Percentiles rank a stretch among this genome's conserved stretches.
These are phyloP conservation scores for Linaria vulgaris DNA, from an alignment of 257 asterid genomes.

Conservation along the genomic window DNA sequence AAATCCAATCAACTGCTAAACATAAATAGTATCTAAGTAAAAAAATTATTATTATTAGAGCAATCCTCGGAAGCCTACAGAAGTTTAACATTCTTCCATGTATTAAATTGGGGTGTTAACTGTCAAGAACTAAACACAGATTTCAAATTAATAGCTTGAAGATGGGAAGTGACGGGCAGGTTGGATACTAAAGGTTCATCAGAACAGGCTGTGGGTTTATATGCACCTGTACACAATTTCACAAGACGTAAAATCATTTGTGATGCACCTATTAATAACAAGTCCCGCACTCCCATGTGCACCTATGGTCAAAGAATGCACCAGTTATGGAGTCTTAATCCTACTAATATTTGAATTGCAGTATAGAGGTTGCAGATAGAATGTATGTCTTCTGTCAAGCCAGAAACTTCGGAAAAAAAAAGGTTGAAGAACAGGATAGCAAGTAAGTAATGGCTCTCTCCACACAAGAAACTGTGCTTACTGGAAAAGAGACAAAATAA, in stretches of 20 bases:
- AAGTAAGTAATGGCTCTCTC: too few species aligned
- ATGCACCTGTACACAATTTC: constrained; percentile 11
- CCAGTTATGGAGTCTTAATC: neutral
- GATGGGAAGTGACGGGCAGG: constrained; percentile 1
- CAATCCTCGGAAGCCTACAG: constrained; percentile 1
- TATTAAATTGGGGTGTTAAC: neutral
- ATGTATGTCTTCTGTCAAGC: neutral
- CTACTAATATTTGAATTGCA: neutral
- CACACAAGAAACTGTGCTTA: too few species aligned
- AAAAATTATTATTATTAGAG: too few species aligned
- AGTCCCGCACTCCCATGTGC: constrained; percentile 18
- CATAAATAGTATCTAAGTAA: constrained; percentile 5
- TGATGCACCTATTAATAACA: neutral
- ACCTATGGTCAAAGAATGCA: constrained; percentile 11
- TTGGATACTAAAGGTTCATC: constrained; percentile 17
- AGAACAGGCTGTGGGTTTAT: constrained; percentile 21
- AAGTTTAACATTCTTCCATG: neutral
- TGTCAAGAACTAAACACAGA: neutral
- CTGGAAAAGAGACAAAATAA: too few species aligned
- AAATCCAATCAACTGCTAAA: too few species aligned
- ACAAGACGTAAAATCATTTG: constrained; percentile 6
- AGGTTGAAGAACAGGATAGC: too few species aligned
- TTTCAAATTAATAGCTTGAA: constrained; percentile 9
- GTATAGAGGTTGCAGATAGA: neutral
- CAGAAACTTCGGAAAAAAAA: neutral